A percentile compares a stretch with the other conserved stretches of the same genome.
phyloP scores from a whole-genome alignment of 208 protist species.

The Porcisia hertigi region DNA sequence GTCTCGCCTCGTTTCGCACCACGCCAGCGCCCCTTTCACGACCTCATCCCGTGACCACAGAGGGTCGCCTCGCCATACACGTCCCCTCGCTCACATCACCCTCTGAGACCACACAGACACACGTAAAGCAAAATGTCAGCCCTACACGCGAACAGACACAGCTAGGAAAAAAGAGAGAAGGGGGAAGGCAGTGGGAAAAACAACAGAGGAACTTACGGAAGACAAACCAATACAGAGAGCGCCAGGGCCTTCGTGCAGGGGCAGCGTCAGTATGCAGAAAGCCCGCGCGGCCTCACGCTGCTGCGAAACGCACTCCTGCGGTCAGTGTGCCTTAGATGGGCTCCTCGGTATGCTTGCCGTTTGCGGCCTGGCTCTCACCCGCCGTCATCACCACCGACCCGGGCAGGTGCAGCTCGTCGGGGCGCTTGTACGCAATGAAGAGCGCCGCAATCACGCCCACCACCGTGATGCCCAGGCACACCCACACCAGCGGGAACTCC shows the following conservation, averaged over 20 bases:
- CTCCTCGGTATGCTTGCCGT: conserved; percentile 12
- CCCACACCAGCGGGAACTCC: conserved; percentile 62
- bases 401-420: conserved; percentile 48
- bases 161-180: background rate
- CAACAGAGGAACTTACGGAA: background rate
- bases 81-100: too few species aligned
- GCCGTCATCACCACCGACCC: conserved; percentile 41
- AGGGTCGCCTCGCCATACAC: too few species aligned
- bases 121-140: background rate
- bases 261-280: too few species aligned
- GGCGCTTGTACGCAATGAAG: conserved; percentile 57
- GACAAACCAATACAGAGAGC: background rate
- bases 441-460: conserved; percentile 44
- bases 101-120: too few species aligned
- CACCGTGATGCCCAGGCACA: conserved; percentile 66
- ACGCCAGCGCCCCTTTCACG: too few species aligned
- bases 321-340: background rate
- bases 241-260: too few species aligned
- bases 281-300: background rate
- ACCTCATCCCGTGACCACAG: too few species aligned
- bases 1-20: too few species aligned
- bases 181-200: background rate
- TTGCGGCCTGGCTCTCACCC: conserved; percentile 25
- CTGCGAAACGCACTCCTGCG: background rate
- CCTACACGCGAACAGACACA: background rate